Evolutionary conservation across 345 rosid genomes (phyloP), one percentile per base, ranked within the genome.

Genomic region (Corchorus capsularis): DNA sequence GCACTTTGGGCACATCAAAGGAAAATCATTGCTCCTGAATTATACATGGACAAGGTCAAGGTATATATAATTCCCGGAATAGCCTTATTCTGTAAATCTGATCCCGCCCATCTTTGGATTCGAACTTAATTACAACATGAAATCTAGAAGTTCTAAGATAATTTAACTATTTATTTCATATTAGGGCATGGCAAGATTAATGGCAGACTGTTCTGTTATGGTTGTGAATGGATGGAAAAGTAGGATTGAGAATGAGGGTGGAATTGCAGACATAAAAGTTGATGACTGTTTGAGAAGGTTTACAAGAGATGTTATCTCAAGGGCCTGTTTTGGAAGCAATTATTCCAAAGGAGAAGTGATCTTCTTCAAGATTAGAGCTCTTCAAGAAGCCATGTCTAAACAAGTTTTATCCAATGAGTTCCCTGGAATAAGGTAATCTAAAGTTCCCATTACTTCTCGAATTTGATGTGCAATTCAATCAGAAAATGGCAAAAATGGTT

Each of bases 261-360:
- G 72, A 9, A 41, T 6, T 12, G 75, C 73, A 2, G 84, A 76
- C 20, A 72, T 83, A 3, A 77, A 60, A 16, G 71, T 82, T 4
- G 88, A 85, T 12, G 87, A 73, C 63, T 82, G 81, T 61, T 78
- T 87, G 72, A 81, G 85, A 79, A 82, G 73, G 27, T 82, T 83
- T 43, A 85, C 94, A 2, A 89, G 86, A 11, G 92, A 88, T 59
- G 87, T 91, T 16, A 88, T 93, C 62, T 79, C 93, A 27, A 83
- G 84, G 62, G 86, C 90, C 65, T 90, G 89, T 65, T 90, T 91
- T 69, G 93, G 93, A 14, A 91, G 91, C 72, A 83, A 84, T 73
- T 88, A 87, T 62, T 56, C 72, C 9, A 82, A 85, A 75, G 93
- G 92, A 35, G 87, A 82, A 82, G 85, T 85, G 75, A 87, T 90